Base-by-base conservation (phyloP, 192 early-diverging fungal species). In the Umbelopsis isabellina region DNA sequence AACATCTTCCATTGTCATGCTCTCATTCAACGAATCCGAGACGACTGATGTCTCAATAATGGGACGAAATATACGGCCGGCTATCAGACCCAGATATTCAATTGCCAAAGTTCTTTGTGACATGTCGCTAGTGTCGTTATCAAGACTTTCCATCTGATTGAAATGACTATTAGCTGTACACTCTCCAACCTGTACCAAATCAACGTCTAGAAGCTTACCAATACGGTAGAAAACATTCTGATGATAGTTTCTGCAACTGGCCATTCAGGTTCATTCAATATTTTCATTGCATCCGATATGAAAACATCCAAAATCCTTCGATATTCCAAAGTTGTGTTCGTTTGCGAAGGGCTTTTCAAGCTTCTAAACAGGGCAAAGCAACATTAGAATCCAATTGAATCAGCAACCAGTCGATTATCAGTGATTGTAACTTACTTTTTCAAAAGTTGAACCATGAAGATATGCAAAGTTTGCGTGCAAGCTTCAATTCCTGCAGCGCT, bases 201-300 rank as follows among this genome's bases (percentile, higher is more conserved):
- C 37, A 0, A 41, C 7, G 22, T 2, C 20, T 7, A 21, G 12
- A 64, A 16, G 48, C 73, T 70, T 78, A 92, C 86, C 80, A 95
- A 81, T 8, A 93, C 81, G 44, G 85, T 86, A 45, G 86, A 90
- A 48, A 91, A 90, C 11, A 91, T 73, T 25, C 85, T 75, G 5
- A 93, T 66, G 49, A 90, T 84, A 15, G 93, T 69, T 58, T 94
- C 93, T 0, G 96, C 92, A 7, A 83, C 90, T 1, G 96, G 96
- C 96, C 96, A 98, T 46, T 96, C 94, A 3, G 95, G 94, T 16
- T 91, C 89, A 20, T 89, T 86, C 45, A 95, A 76, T 1, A 95
- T 85, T 4, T 75, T 71, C 33, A 95, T 69, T 0, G 91, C 75
- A 78, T 98, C 94, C 15, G 87, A 79, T 27, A 96, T 72, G 46